Conservation (phyloP, 257 asterid genomes). For the Solanum microdontum region DNA sequence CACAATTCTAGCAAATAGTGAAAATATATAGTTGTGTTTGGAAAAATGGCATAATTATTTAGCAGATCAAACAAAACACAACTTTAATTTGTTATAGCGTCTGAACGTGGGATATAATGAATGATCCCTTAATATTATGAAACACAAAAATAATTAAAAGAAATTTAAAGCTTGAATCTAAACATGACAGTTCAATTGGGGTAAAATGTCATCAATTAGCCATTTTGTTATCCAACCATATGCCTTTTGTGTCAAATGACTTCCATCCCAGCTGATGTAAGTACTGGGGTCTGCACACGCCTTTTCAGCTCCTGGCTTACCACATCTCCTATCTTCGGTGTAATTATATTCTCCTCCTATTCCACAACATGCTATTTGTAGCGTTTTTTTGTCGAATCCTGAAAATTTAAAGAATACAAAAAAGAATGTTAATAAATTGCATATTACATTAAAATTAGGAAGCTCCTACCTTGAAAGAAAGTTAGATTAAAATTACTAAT, state of each 20-base stretch:
- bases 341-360: slow-evolving; percentile 15
- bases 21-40: too few species aligned
- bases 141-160: background rate
- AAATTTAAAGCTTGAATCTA: background rate
- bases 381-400: slow-evolving; percentile 1
- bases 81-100: too few species aligned
- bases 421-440: too few species aligned
- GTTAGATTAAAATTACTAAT: too few species aligned
- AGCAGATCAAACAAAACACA: too few species aligned
- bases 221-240: background rate
- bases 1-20: too few species aligned
- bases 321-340: background rate
- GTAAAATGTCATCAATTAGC: background rate
- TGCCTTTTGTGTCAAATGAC: slow-evolving; percentile 17
- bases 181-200: background rate
- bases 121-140: background rate
- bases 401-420: background rate
- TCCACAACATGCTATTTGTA: slow-evolving; percentile 18
- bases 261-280: slow-evolving; percentile 21
- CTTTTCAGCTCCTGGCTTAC: background rate
- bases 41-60: too few species aligned
- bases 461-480: too few species aligned
- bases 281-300: background rate
- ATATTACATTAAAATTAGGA: too few species aligned
- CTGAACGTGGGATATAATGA: too few species aligned